These are phyloP conservation scores for Oryza brachyantha DNA, from an alignment of 176 grass and related monocot genomes.

Conservation along the genomic window DNA sequence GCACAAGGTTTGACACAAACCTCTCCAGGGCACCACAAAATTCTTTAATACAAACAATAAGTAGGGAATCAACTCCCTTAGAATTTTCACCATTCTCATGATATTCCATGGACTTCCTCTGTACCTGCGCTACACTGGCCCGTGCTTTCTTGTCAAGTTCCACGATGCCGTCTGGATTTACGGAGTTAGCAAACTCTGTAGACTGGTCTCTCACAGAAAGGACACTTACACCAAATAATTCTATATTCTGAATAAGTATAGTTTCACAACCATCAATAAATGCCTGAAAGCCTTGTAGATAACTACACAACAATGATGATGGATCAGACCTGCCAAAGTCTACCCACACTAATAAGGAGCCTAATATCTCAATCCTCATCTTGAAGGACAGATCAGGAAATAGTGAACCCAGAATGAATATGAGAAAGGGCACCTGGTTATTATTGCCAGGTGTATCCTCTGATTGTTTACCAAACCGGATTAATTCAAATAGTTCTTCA, in stretches of 20 bases:
- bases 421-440: slow-evolving; percentile 65
- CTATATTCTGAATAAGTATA: slow-evolving; percentile 51
- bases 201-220: slow-evolving; percentile 33
- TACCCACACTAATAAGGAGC: slow-evolving; percentile 50
- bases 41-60: slow-evolving; percentile 37
- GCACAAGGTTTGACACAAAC: slow-evolving; percentile 45
- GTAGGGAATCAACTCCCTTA: slow-evolving; percentile 31
- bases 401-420: slow-evolving; percentile 72
- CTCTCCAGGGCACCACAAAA: slow-evolving; percentile 55
- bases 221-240: slow-evolving; percentile 46
- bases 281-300: slow-evolving; percentile 59
- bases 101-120: slow-evolving; percentile 9
- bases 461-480: slow-evolving; percentile 42
- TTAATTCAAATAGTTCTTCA: slow-evolving; percentile 84
- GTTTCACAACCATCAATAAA: slow-evolving; percentile 58
- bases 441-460: slow-evolving; percentile 41
- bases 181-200: slow-evolving; percentile 23
- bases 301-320: slow-evolving; percentile 54
- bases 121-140: slow-evolving; percentile 30
- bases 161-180: slow-evolving; percentile 25
- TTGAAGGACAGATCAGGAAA: slow-evolving; percentile 87
- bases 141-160: slow-evolving; percentile 19
- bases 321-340: slow-evolving; percentile 59
- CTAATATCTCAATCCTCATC: slow-evolving; percentile 69
- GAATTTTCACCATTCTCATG: slow-evolving; percentile 3